Percentiles rank a stretch among this genome's conserved stretches.
phyloP scores from a whole-genome alignment of 1,139 yeast genomes.

The Saccharomyces hybrid region DNA sequence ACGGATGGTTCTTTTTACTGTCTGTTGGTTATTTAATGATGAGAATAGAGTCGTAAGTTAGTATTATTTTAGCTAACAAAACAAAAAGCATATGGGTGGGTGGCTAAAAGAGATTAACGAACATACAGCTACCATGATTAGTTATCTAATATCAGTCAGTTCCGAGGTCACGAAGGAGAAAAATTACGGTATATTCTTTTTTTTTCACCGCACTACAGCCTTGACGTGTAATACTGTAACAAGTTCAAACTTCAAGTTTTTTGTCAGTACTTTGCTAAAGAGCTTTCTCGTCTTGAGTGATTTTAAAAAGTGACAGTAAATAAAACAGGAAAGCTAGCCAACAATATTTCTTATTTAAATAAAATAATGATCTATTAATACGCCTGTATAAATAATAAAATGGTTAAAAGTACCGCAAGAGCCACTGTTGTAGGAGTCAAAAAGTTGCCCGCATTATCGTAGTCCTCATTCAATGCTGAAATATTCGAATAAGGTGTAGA shows the following conservation, averaged over 20 bases:
- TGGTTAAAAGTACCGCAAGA: conserved; percentile 5
- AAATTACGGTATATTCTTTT: background rate
- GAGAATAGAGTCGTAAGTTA: conserved; percentile 3
- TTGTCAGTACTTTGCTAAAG: background rate
- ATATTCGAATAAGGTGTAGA: background rate
- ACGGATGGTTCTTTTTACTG: conserved; percentile 81
- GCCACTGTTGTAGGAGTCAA: conserved; percentile 5
- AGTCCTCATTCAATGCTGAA: background rate
- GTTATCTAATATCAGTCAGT: background rate
- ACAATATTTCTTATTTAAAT: background rate
- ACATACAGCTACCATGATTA: conserved; percentile 10
- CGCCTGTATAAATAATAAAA: conserved; percentile 6
- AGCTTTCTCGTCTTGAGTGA: background rate
- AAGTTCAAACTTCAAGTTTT: background rate
- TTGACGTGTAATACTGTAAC: background rate
- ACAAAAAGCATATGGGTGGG: background rate
- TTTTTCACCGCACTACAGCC: background rate
- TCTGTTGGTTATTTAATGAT: conserved; percentile 13
- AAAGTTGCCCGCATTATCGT: background rate
- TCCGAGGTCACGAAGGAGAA: background rate
- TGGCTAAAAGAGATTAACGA: background rate
- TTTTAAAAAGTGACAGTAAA: background rate
- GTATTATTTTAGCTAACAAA: background rate
- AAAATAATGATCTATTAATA: background rate
- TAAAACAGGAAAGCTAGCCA: background rate